These are phyloP conservation scores for Clitocybe nebularis DNA, from an alignment of 1,284 basidiomycete species.

Conservation along the genomic window DNA sequence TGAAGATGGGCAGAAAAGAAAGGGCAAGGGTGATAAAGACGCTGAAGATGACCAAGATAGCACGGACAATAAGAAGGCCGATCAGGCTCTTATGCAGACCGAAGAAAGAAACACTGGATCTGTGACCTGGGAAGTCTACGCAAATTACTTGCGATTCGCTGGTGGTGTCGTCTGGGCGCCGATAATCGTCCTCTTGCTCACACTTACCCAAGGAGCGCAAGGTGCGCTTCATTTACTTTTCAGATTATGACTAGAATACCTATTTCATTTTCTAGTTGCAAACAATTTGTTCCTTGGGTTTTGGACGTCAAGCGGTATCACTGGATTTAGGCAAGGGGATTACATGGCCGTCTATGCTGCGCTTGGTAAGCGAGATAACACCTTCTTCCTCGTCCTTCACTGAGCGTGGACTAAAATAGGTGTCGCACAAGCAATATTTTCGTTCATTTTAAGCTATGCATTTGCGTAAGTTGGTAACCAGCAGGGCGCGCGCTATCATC, in stretches of 20 bases:
- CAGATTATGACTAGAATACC: neutral
- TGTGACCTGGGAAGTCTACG: slow-evolving; percentile 47
- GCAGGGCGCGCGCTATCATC: too few relatives aligned
- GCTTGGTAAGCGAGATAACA: slow-evolving; percentile 47
- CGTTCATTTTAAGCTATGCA: slow-evolving; percentile 49
- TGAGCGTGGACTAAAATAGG: too few relatives aligned
- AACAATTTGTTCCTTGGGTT: slow-evolving; percentile 45
- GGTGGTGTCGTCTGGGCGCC: slow-evolving; percentile 47
- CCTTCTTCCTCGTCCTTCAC: too few relatives aligned
- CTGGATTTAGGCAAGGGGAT: slow-evolving; percentile 47
- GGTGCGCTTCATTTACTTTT: slow-evolving; percentile 22
- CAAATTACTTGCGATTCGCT: slow-evolving; percentile 47
- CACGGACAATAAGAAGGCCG: slow-evolving; percentile 23
- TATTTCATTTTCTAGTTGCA: slow-evolving; percentile 28
- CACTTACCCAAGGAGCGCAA: slow-evolving; percentile 33
- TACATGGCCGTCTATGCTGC: slow-evolving; percentile 70
- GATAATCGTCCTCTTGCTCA: slow-evolving; percentile 34
- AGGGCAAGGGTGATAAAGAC: slow-evolving; percentile 17
- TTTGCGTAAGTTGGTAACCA: slow-evolving; percentile 47
- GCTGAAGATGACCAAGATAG: slow-evolving; percentile 24
- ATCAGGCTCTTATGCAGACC: slow-evolving; percentile 39
- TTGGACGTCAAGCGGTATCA: slow-evolving; percentile 39
- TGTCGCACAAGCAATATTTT: slow-evolving; percentile 46
- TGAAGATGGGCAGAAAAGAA: slow-evolving; percentile 2
- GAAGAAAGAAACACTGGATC: slow-evolving; percentile 55